phyloP scores from a whole-genome alignment of 179 eudicot species.

The Beta macrorhiza region DNA sequence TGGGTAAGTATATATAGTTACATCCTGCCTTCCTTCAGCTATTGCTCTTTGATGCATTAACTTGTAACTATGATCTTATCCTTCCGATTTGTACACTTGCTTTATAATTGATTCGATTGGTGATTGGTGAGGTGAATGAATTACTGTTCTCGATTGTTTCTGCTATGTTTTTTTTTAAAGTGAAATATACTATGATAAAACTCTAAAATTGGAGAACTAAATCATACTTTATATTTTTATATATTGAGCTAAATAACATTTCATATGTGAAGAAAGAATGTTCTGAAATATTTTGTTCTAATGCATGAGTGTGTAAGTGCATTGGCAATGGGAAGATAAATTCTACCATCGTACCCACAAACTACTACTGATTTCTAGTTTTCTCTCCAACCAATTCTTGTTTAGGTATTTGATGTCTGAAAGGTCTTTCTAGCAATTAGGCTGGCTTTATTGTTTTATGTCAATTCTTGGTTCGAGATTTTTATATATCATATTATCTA shows the following conservation, averaged over 20 bases:
- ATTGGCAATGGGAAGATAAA: too few species aligned
- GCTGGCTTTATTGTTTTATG: background rate
- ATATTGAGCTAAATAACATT: background rate
- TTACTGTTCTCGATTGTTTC: background rate
- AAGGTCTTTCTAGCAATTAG: background rate
- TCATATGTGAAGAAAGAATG: background rate
- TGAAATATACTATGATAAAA: background rate
- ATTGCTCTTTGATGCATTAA: background rate
- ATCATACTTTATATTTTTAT: too few species aligned
- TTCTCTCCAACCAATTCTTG: background rate
- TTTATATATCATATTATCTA: conserved; percentile 19
- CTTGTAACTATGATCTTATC: background rate
- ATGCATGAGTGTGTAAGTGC: background rate
- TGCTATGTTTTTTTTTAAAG: background rate
- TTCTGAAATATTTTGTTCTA: background rate
- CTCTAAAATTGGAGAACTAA: background rate
- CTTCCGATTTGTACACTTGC: background rate
- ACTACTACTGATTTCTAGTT: too few species aligned
- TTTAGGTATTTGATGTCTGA: background rate
- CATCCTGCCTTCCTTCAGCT: background rate
- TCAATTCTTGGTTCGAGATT: background rate
- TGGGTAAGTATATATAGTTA: conserved; percentile 48
- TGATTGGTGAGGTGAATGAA: background rate
- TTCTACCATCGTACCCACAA: too few species aligned
- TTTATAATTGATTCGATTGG: background rate